Base-by-base conservation (phyloP, 345 rosid genomes). In the Eutrema japonicum region DNA sequence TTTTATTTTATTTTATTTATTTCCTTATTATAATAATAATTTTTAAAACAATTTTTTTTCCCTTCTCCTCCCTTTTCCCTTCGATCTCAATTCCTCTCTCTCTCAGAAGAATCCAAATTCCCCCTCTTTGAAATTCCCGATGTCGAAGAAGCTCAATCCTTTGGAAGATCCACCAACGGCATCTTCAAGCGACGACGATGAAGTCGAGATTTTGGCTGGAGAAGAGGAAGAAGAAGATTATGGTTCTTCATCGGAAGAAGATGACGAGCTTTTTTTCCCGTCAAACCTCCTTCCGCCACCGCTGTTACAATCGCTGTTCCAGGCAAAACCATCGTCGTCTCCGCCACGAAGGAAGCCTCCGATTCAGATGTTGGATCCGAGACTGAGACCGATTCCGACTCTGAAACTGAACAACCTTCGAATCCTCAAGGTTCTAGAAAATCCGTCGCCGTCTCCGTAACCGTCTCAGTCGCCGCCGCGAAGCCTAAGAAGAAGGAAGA, bases 141-240 rank as follows among this genome's bases (percentile, higher is more conserved):
- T 74, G 77, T 8, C 66, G 53, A 74, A 74, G 51, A 74, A 57
- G 16, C 55, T 32, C 41, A 35, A 77, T 3, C 76, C 79, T 47
- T 4, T 59, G 0, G 78, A 75, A 33, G 58, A 75, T 38, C 77
- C 81, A 26, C 85, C 83, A 0, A 65, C 86, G 0, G 72, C 79
- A 0, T 68, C 73, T 5, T 74, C 82, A 66, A 78, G 82, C 18
- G 76, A 61, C 2, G 85, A 70, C n/a, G 87, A 84, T 0, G 76
- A 78, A 16, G 77, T 64, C 27, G 64, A 76, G 0, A 45, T 73
- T 0, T 66, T 68, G 8, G 70, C 13, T 2, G 68, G 57, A n/a
- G 73, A 78, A 33, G 70, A 49, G 1, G 81, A 64, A 2, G 77
- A 58, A 30, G 78, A 33, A 54, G 45, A 3, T 0, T 72, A 37